Evolutionary conservation across 176 grass and related monocot genomes (phyloP).

Genomic region (Phragmites australis): DNA sequence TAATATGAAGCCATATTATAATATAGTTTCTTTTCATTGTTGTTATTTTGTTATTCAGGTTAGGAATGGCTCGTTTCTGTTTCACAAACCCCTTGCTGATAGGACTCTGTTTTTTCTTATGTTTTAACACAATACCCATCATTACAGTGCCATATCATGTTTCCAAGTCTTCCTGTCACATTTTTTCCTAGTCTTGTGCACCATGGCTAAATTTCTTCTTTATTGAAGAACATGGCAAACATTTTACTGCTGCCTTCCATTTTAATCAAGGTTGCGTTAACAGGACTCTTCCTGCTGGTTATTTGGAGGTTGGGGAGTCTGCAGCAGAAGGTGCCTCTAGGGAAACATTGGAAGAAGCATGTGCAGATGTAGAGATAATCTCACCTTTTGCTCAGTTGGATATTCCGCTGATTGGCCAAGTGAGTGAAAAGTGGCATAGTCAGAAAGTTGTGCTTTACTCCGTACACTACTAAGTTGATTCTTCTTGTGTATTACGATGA

Average conservation of each 20-base stretch:
- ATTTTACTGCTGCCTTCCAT: background rate
- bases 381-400: constrained; percentile 98
- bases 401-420: constrained; percentile 96
- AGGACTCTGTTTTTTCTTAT: background rate
- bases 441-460: constrained; percentile 3
- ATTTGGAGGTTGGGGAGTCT: constrained; percentile 94
- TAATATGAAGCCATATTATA: background rate
- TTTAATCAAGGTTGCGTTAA: constrained; percentile 29
- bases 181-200: background rate
- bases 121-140: background rate
- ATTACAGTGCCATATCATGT: background rate
- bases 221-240: background rate
- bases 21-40: background rate
- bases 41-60: background rate
- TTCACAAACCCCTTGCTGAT: background rate
- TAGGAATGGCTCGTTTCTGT: background rate
- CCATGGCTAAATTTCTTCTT: background rate
- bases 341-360: constrained; percentile 99
- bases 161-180: constrained; percentile 15
- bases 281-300: constrained; percentile 99
- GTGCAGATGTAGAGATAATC: constrained; percentile 94
- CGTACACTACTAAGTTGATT: constrained; percentile 51
- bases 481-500: constrained; percentile 55
- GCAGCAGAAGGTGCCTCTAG: constrained; percentile 77
- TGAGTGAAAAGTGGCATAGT: constrained; percentile 54